Percentiles rank a stretch among this genome's conserved stretches.
These are phyloP conservation scores for Exophiala calicioides DNA, from an alignment of 2,329 filamentous ascomycete species.

Conservation along the genomic window DNA sequence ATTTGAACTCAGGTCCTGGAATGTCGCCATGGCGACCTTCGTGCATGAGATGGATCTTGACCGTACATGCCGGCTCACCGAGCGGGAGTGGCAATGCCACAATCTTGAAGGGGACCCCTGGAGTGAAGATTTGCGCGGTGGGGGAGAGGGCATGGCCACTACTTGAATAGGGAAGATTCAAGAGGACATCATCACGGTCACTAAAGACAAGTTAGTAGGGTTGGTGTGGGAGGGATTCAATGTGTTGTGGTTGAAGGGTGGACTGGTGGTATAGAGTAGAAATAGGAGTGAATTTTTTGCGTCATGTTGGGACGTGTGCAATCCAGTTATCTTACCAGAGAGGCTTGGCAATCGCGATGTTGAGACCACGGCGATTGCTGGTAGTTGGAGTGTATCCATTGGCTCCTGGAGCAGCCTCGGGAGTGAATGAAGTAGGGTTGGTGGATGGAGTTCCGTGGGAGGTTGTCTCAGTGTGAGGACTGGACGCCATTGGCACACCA, in stretches of 20 bases:
- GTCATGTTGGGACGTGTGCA: background rate
- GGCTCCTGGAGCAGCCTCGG: slow-evolving; percentile 53
- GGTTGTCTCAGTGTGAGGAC: slow-evolving; percentile 20
- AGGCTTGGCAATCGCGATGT: background rate
- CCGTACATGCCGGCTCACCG: background rate
- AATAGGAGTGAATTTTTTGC: background rate
- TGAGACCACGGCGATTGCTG: slow-evolving; percentile 19
- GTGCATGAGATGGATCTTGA: no score
- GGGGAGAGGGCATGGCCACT: slow-evolving; percentile 25
- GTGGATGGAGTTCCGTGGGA: slow-evolving; percentile 64
- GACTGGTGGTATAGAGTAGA: background rate
- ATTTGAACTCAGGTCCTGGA: no score
- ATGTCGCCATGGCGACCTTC: no score
- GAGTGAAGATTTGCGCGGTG: slow-evolving; percentile 29
- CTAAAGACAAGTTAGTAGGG: slow-evolving; percentile 21
- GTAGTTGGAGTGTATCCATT: slow-evolving; percentile 36
- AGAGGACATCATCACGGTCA: slow-evolving; percentile 34
- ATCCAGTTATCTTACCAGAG: slow-evolving; percentile 11
- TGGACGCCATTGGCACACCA: slow-evolving; percentile 20
- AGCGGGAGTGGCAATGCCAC: slow-evolving; percentile 1
- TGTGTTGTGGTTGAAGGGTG: slow-evolving; percentile 3
- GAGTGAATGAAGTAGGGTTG: slow-evolving; percentile 64
- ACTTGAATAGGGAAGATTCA: slow-evolving; percentile 41
- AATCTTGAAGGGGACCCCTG: slow-evolving; percentile 6
- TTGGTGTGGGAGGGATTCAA: background rate